phyloP scores from a whole-genome alignment of 164 flowering plant species.

The Magnolia sinica region DNA sequence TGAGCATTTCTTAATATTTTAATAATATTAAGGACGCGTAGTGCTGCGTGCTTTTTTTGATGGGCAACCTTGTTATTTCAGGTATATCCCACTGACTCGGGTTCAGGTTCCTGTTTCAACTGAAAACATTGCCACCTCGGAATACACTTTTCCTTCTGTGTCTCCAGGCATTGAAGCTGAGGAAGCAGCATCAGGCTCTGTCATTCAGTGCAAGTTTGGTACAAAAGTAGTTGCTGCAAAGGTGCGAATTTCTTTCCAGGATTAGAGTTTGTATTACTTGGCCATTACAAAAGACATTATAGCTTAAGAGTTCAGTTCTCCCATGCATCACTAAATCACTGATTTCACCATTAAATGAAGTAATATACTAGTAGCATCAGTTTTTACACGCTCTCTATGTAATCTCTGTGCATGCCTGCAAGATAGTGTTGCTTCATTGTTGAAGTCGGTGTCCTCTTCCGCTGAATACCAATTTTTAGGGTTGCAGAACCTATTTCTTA shows the following conservation, averaged over 20 bases:
- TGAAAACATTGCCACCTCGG: slow-evolving; percentile 21
- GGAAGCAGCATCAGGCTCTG: slow-evolving; percentile 39
- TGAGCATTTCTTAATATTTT: background rate
- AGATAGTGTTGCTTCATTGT: too few species aligned
- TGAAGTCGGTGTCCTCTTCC: too few species aligned
- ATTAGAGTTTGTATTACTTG: background rate
- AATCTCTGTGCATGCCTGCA: too few species aligned
- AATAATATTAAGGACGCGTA: background rate
- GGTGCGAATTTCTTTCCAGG: slow-evolving; percentile 34
- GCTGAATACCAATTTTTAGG: too few species aligned
- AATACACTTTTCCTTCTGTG: slow-evolving; percentile 54
- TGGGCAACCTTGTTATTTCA: slow-evolving; percentile 17
- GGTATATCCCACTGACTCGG: slow-evolving; percentile 82
- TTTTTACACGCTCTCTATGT: too few species aligned
- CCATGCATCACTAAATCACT: background rate
- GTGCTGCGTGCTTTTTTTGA: background rate
- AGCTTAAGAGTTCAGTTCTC: background rate
- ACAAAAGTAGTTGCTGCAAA: slow-evolving; percentile 69
- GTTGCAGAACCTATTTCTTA: too few species aligned
- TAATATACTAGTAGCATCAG: too few species aligned
- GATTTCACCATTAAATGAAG: too few species aligned
- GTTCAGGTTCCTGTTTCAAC: slow-evolving; percentile 26
- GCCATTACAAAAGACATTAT: background rate
- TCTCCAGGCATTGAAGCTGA: slow-evolving; percentile 44
- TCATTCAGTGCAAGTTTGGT: slow-evolving; percentile 67